phyloP scores from a whole-genome alignment of 2,329 filamentous ascomycete genomes.

The Lasiodiplodia hormozganensis region DNA sequence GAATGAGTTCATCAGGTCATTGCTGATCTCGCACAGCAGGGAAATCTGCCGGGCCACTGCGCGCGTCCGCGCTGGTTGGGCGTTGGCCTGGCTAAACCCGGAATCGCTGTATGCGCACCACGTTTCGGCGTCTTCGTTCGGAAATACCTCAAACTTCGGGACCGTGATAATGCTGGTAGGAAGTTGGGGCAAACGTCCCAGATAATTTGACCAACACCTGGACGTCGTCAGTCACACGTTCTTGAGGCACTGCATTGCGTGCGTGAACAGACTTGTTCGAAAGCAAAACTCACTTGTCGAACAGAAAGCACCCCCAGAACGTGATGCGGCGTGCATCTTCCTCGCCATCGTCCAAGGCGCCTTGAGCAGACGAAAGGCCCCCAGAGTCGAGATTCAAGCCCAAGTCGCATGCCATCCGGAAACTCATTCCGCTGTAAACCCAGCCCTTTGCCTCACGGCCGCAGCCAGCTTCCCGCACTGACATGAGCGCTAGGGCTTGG shows the following conservation, averaged over 20 bases:
- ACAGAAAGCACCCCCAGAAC: constrained; percentile 98
- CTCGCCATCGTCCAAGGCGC: constrained; percentile 76
- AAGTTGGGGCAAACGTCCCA: constrained; percentile 88
- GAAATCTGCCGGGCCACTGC: constrained; percentile 83
- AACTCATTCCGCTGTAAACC: constrained; percentile 98
- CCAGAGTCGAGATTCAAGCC: constrained; percentile 86
- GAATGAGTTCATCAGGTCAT: constrained; percentile 86
- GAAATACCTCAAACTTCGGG: constrained; percentile 89
- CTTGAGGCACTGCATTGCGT: not conserved
- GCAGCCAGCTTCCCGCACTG: constrained; percentile 92
- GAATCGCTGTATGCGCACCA: constrained; percentile 92
- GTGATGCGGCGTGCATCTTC: constrained; percentile 89
- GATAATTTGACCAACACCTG: constrained; percentile 93
- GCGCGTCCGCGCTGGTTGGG: constrained; percentile 82
- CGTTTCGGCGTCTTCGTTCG: constrained; percentile 80
- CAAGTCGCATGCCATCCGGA: constrained; percentile 95
- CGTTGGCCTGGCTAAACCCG: constrained; percentile 74
- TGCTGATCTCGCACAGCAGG: constrained; percentile 89
- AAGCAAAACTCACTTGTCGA: constrained; percentile 73
- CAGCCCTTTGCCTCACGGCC: constrained; percentile 94
- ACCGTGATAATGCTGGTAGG: constrained; percentile 81
- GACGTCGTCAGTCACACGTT: constrained; percentile 27
- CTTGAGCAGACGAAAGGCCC: constrained; percentile 62
- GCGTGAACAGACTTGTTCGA: not conserved
- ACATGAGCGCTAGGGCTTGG: constrained; percentile 94